Evolutionary conservation across 148 eudicot species (phyloP).

Genomic region (Rhododendron williamsianum): DNA sequence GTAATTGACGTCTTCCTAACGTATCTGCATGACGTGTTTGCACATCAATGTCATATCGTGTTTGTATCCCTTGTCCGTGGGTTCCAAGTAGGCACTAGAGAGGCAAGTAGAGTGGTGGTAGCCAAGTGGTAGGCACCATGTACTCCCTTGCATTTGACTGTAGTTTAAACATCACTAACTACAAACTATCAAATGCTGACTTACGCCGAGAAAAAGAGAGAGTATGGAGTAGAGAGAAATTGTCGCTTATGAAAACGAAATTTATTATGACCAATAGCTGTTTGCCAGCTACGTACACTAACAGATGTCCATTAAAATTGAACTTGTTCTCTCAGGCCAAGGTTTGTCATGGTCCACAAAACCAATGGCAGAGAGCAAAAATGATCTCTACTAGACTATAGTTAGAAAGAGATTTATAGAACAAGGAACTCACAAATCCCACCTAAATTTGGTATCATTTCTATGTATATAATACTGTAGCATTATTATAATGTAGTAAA

Average conservation of each 20-base stretch:
- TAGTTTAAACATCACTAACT: too few species aligned
- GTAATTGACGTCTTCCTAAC: not conserved
- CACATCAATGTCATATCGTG: not conserved
- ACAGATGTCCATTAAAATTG: not conserved
- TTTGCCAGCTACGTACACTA: not conserved
- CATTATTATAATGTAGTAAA: not conserved
- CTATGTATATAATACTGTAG: not conserved
- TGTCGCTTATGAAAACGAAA: not conserved
- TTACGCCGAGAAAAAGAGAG: too few species aligned
- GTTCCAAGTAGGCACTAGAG: not conserved
- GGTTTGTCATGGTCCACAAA: not conserved
- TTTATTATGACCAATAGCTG: not conserved
- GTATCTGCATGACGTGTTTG: not conserved
- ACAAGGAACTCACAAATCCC: not conserved
- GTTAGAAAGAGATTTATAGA: not conserved
- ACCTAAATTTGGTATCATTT: not conserved
- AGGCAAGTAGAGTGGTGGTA: too few species aligned
- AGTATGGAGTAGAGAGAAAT: not conserved
- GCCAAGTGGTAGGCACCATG: too few species aligned
- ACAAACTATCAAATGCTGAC: not conserved
- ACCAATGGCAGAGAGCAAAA: not conserved
- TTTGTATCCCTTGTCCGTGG: not conserved
- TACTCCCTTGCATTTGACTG: not conserved
- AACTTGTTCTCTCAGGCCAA: not conserved
- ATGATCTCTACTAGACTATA: not conserved